Percentiles rank a stretch among this genome's conserved stretches.
These are phyloP conservation scores for Pseudopyrenochaeta lycopersici DNA, from an alignment of 2,329 filamentous ascomycete genomes.

Conservation along the genomic window DNA sequence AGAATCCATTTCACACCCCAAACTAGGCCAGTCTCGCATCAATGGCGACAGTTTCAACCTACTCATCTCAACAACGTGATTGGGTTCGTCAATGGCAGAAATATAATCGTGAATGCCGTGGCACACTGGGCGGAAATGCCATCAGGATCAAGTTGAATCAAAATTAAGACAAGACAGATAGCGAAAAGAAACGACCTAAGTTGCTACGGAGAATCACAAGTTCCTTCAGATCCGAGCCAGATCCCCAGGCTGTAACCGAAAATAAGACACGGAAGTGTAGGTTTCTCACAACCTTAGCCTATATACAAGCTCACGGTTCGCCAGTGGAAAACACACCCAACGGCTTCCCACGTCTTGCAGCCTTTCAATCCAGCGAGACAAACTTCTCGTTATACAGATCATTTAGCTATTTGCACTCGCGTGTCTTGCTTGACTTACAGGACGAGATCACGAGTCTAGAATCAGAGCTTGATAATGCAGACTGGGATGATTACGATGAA, in stretches of 20 bases:
- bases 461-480: conserved; percentile 46
- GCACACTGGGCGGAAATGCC: not conserved
- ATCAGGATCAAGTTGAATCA: not conserved
- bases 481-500: conserved; percentile 39
- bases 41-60: no score
- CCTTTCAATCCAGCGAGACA: conserved; percentile 51
- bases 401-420: conserved; percentile 52
- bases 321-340: conserved; percentile 49
- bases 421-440: conserved; percentile 50
- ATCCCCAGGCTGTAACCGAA: conserved; percentile 41
- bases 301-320: conserved; percentile 6
- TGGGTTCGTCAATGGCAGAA: no score
- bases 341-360: conserved; percentile 50
- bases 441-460: conserved; percentile 50
- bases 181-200: conserved; percentile 32
- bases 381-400: conserved; percentile 53
- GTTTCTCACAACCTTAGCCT: conserved; percentile 2
- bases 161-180: conserved; percentile 26
- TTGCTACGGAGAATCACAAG: conserved; percentile 38
- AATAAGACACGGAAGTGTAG: conserved; percentile 45
- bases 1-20: conserved; percentile 20
- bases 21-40: conserved; percentile 4
- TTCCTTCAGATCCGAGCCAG: conserved; percentile 40
- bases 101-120: no score
- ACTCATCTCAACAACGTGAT: no score